A percentile compares a stretch with the other conserved stretches of the same genome.
Conservation (phyloP, 495 filamentous ascomycete genomes). For the Neurospora africana region DNA sequence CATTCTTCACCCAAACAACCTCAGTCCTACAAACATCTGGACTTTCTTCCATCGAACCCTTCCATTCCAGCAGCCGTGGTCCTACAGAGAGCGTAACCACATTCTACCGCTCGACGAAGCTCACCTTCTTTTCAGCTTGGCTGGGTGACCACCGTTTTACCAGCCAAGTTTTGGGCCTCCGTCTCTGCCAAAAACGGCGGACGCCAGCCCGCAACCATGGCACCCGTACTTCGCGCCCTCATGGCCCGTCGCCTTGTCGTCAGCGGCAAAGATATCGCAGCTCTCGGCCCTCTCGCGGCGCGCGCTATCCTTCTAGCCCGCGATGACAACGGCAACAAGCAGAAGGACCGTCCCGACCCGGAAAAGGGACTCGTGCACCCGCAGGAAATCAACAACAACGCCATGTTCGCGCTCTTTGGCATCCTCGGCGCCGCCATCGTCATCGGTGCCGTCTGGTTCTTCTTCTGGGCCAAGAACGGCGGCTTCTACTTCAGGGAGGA, state of each 20-base stretch:
- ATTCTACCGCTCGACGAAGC: background rate
- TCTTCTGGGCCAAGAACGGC: conserved; percentile 95
- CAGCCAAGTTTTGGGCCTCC: conserved; percentile 9
- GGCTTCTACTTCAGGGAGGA: conserved; percentile 74
- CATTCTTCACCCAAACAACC: background rate
- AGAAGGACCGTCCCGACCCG: conserved; percentile 18
- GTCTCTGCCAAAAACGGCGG: background rate
- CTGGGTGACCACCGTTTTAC: conserved; percentile 16
- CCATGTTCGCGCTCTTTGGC: conserved; percentile 74
- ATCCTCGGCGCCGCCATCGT: conserved; percentile 73
- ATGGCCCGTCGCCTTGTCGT: conserved; percentile 2
- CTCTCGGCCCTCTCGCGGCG: conserved; percentile 32
- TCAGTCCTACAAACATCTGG: background rate
- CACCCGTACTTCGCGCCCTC: conserved; percentile 18
- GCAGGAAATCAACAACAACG: conserved; percentile 69
- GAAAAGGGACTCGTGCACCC: conserved; percentile 49
- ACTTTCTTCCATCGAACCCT: background rate
- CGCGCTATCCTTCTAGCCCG: conserved; percentile 29
- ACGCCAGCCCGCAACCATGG: conserved; percentile 14
- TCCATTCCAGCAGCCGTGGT: background rate
- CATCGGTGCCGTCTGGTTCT: conserved; percentile 80
- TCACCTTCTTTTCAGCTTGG: conserved; percentile 7
- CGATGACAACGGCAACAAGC: conserved; percentile 9
- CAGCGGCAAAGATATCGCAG: conserved; percentile 8
- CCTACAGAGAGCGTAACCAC: background rate